Evolutionary conservation across 208 protist genomes (phyloP).

Genomic region (Leishmania major): DNA sequence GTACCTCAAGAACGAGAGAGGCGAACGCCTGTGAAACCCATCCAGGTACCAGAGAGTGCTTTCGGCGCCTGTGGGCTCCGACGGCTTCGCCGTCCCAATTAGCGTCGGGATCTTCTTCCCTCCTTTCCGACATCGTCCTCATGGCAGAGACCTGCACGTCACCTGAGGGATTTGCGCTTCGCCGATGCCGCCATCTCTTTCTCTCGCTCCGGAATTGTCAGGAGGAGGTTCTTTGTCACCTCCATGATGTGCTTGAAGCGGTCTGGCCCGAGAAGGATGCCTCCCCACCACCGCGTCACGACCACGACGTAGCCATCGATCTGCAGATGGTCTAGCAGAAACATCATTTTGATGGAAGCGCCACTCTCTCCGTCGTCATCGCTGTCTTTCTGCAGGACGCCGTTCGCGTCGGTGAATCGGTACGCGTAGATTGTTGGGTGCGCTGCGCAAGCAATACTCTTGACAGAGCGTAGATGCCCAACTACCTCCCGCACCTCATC

Average conservation of each 20-base stretch:
- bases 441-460: slow-evolving; percentile 74
- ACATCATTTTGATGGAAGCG: slow-evolving; percentile 81
- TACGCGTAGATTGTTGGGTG: slow-evolving; percentile 95
- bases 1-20: neutral
- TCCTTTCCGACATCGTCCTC: neutral
- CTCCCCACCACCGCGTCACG: slow-evolving; percentile 96
- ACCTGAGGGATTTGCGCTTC: slow-evolving; percentile 8
- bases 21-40: neutral
- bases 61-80: neutral
- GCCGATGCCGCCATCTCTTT: slow-evolving; percentile 8
- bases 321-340: slow-evolving; percentile 83
- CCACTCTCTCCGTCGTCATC: slow-evolving; percentile 96
- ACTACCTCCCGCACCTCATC: slow-evolving; percentile 65
- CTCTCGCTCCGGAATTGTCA: slow-evolving; percentile 72
- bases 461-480: slow-evolving; percentile 46
- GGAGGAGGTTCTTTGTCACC: slow-evolving; percentile 70
- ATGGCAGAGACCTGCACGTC: neutral
- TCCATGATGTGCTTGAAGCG: slow-evolving; percentile 95
- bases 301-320: slow-evolving; percentile 88
- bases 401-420: slow-evolving; percentile 73
- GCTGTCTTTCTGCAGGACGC: slow-evolving; percentile 76
- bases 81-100: neutral
- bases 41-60: neutral
- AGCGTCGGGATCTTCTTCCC: neutral
- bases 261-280: slow-evolving; percentile 93